Conservation (phyloP, 1,139 yeast genomes). For the Chernovozyma aurita region DNA sequence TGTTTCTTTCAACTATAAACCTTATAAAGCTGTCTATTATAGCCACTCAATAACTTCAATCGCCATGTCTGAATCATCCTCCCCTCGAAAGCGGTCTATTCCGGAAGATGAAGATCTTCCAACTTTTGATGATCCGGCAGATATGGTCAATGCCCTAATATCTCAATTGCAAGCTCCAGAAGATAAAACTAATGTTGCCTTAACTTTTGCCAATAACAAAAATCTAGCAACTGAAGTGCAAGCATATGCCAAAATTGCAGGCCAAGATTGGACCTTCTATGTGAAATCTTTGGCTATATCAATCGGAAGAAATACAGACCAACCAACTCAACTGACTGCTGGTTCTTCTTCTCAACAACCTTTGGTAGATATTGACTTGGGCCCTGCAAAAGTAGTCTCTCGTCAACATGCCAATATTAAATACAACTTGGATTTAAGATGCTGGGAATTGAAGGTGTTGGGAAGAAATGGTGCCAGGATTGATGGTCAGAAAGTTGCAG, state of each 20-base stretch:
- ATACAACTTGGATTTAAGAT: constrained; percentile 67
- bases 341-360: neutral
- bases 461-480: constrained; percentile 95
- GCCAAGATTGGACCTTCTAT: constrained; percentile 90
- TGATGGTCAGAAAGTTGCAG: constrained; percentile 61
- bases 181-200: constrained; percentile 48
- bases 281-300: constrained; percentile 75
- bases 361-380: constrained; percentile 78
- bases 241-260: constrained; percentile 94
- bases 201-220: constrained; percentile 57
- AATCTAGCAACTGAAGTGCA: constrained; percentile 82
- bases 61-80: constrained; percentile 22
- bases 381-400: constrained; percentile 94
- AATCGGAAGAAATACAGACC: constrained; percentile 83
- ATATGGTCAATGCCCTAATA: constrained; percentile 50
- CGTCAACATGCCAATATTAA: constrained; percentile 83
- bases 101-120: constrained; percentile 24
- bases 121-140: constrained; percentile 46
- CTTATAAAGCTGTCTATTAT: too few relatives aligned
- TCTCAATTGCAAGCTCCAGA: constrained; percentile 45
- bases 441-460: constrained; percentile 78
- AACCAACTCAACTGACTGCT: constrained; percentile 5
- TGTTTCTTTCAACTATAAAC: neutral
- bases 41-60: neutral
- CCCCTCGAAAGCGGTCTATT: constrained; percentile 30